phyloP scores from a whole-genome alignment of 1,139 yeast species.

The Ashbya aceris region DNA sequence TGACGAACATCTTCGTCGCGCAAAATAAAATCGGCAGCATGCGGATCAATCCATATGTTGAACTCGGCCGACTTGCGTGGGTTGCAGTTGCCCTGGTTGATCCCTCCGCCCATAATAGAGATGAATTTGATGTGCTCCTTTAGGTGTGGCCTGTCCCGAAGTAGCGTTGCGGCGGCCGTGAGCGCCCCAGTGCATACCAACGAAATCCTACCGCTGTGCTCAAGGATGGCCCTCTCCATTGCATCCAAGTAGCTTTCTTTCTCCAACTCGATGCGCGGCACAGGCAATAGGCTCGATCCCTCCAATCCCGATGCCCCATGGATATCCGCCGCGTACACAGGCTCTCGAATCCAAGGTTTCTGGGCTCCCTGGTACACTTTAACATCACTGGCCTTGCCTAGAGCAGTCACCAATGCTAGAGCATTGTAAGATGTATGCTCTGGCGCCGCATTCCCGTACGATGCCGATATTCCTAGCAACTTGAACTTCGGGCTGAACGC shows the following conservation, averaged over 20 bases:
- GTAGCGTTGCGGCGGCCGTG: slow-evolving; percentile 55
- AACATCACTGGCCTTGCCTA: slow-evolving; percentile 38
- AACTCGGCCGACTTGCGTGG: slow-evolving; percentile 63
- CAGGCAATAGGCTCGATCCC: slow-evolving; percentile 53
- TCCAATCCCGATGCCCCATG: slow-evolving; percentile 74
- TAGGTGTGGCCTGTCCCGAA: slow-evolving; percentile 44
- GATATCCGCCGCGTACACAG: slow-evolving; percentile 47
- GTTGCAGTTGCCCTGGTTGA: slow-evolving; percentile 36
- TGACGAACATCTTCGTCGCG: slow-evolving; percentile 37
- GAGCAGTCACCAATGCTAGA: slow-evolving; percentile 52
- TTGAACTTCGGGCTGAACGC: slow-evolving; percentile 50
- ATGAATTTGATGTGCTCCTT: slow-evolving; percentile 39
- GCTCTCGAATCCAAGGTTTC: slow-evolving; percentile 43
- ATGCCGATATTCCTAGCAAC: slow-evolving; percentile 69
- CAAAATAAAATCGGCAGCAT: slow-evolving; percentile 55
- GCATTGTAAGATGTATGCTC: slow-evolving; percentile 63
- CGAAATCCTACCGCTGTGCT: slow-evolving; percentile 40
- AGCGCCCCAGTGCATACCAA: slow-evolving; percentile 64
- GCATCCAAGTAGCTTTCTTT: slow-evolving; percentile 42
- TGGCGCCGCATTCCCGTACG: slow-evolving; percentile 71
- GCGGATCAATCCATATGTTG: slow-evolving; percentile 68
- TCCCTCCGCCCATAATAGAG: slow-evolving; percentile 73
- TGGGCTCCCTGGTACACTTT: slow-evolving; percentile 62
- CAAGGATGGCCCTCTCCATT: slow-evolving; percentile 41
- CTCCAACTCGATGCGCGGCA: slow-evolving; percentile 32